Conservation (phyloP, 192 early-diverging fungal species). For the Backusella westeae region DNA sequence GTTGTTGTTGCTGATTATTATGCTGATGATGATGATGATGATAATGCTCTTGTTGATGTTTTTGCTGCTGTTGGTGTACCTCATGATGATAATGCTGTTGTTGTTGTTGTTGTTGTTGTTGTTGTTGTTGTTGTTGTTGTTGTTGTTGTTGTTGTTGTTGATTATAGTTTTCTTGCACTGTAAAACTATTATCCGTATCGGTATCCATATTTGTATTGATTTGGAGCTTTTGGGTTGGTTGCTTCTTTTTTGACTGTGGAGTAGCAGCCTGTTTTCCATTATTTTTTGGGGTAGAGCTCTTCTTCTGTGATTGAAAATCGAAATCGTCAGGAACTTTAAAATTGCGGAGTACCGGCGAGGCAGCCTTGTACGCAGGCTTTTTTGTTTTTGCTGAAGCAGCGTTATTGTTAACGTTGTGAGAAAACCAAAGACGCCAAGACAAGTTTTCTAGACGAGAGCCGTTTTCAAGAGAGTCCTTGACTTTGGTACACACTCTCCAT, state of each 20-base stretch:
- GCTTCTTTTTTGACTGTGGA: background rate
- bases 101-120: background rate
- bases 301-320: constrained; percentile 14
- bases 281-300: background rate
- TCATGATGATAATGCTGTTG: constrained; percentile 1
- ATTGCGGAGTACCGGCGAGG: background rate
- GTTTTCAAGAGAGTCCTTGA: constrained; percentile 79
- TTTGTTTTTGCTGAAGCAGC: background rate
- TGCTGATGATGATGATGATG: background rate
- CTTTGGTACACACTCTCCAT: constrained; percentile 81
- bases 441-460: constrained; percentile 80
- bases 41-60: background rate
- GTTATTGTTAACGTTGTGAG: constrained; percentile 53
- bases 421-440: constrained; percentile 83
- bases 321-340: constrained; percentile 16
- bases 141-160: constrained; percentile 5
- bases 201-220: constrained; percentile 5
- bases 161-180: background rate
- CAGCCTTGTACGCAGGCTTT: background rate
- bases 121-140: background rate
- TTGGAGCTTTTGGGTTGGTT: constrained; percentile 2
- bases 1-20: background rate
- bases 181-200: constrained; percentile 1
- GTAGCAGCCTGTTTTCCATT: background rate
- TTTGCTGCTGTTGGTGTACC: background rate